Base-by-base conservation (phyloP, 2,329 filamentous ascomycete genomes). In the Bertia moriformis region DNA sequence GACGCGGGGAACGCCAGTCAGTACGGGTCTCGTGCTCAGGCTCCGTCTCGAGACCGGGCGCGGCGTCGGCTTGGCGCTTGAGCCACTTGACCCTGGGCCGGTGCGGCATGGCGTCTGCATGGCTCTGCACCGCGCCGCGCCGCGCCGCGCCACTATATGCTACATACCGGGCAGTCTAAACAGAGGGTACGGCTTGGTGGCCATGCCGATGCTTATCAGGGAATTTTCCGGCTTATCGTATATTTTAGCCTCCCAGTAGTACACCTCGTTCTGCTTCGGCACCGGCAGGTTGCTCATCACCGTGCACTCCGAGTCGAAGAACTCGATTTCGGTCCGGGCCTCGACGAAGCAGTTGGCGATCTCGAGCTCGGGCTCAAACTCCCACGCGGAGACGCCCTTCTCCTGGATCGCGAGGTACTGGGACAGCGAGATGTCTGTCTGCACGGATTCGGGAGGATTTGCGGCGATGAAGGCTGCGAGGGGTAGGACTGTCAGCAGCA, bases 341-440 rank as follows among this genome's bases (percentile, higher is more conserved):
- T 98, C 89, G 46, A 98, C 91, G 55, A 98, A 98, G 60, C 91
- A 98, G 60, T 96, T 96, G 48, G 91, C 91, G 48, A 96, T 95
- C 60, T 98, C 91, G 27, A 96, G 66, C 59, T 98, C 91, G n/a
- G 91, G 91, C 58, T 96, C 91, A 52, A 98, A 98, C 58, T 98
- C 91, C 91, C 91, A 98, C 4, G 91, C 91, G 4, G 91, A 94
- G 14, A 98, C 89, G 38, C 91, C 91, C 60, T 98, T 98, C 65
- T 98, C 91, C 63, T 98, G 91, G 48, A 98, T 98, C 32, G 91
- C 91, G 43, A 98, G 72, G 56, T 94, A 96, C 57, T 98, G 91
- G 24, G 91, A 96, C 45, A 98, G 65, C 17, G 91, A 96, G 46
- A 98, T 98, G 55, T 98, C 91, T 48, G 91, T 96, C 52, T 91